These are phyloP conservation scores for Bertia moriformis DNA, from an alignment of 2,329 filamentous ascomycete genomes.

Conservation along the genomic window DNA sequence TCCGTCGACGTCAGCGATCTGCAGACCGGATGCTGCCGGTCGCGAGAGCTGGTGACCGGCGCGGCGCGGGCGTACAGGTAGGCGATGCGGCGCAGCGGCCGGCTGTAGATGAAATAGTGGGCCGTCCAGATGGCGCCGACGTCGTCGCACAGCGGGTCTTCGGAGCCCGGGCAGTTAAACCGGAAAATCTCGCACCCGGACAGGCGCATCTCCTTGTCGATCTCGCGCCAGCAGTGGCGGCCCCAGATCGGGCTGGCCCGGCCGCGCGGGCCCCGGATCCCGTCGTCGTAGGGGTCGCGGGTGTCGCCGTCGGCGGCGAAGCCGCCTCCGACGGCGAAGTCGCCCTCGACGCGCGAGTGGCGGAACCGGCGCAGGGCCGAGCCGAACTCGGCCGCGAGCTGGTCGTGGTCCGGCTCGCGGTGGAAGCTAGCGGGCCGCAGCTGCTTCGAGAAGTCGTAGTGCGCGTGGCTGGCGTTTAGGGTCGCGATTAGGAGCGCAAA, in stretches of 20 bases:
- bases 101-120: constrained; percentile 98
- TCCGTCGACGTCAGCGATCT: constrained; percentile 15
- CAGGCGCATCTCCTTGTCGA: constrained; percentile 89
- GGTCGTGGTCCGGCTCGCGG: constrained; percentile 64
- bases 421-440: constrained; percentile 81
- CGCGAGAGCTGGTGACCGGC: constrained; percentile 52
- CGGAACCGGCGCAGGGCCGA: constrained; percentile 76
- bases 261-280: constrained; percentile 15
- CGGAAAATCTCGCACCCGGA: constrained; percentile 80
- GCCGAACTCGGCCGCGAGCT: constrained; percentile 76
- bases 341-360: too few relatives aligned
- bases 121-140: constrained; percentile 88
- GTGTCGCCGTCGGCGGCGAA: constrained; percentile 23
- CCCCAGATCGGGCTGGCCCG: constrained; percentile 57
- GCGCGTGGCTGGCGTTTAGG: constrained; percentile 83
- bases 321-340: too few relatives aligned
- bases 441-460: constrained; percentile 94
- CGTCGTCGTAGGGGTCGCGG: constrained; percentile 16
- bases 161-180: constrained; percentile 73
- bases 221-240: constrained; percentile 76
- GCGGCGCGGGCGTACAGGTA: constrained; percentile 90
- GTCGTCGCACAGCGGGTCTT: constrained; percentile 83
- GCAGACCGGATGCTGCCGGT: constrained; percentile 14
- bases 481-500: constrained; percentile 96
- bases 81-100: constrained; percentile 75